Conservation (phyloP, 73 alveolate genomes). For the Paraurostyla sp. region DNA sequence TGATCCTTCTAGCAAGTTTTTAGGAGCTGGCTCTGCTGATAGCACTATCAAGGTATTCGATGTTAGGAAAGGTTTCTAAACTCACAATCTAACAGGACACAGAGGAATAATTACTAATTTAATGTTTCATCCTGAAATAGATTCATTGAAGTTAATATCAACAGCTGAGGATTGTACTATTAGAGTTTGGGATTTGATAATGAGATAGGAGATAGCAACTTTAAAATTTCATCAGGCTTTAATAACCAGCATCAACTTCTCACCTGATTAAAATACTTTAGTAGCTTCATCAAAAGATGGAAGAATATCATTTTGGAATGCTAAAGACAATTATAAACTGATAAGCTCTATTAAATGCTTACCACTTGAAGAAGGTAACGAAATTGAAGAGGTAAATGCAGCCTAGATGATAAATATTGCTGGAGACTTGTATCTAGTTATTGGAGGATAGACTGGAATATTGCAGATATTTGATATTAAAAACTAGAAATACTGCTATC, state of each 20-base stretch:
- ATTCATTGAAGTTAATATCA: conserved; percentile 77
- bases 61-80: conserved; percentile 50
- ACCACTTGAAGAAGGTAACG: conserved; percentile 69
- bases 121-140: conserved; percentile 78
- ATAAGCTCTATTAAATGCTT: conserved; percentile 60
- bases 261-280: conserved; percentile 84
- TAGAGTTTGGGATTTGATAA: conserved; percentile 84
- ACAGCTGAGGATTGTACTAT: conserved; percentile 84
- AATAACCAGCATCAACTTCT: conserved; percentile 72
- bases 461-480: conserved; percentile 78
- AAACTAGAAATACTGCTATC: conserved; percentile 68
- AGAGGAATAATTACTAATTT: conserved; percentile 76
- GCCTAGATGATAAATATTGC: conserved; percentile 25
- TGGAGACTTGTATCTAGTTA: conserved; percentile 70
- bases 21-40: conserved; percentile 71
- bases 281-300: conserved; percentile 80
- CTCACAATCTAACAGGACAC: conserved; percentile 79
- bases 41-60: conserved; percentile 68
- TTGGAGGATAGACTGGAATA: conserved; percentile 85
- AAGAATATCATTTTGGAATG: conserved; percentile 82
- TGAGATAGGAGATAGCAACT: conserved; percentile 77
- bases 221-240: conserved; percentile 63
- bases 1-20: conserved; percentile 54
- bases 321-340: conserved; percentile 70
- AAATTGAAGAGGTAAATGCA: conserved; percentile 74